These are phyloP conservation scores for Microdochium trichocladiopsis DNA, from an alignment of 2,329 filamentous ascomycete genomes.

Conservation along the genomic window DNA sequence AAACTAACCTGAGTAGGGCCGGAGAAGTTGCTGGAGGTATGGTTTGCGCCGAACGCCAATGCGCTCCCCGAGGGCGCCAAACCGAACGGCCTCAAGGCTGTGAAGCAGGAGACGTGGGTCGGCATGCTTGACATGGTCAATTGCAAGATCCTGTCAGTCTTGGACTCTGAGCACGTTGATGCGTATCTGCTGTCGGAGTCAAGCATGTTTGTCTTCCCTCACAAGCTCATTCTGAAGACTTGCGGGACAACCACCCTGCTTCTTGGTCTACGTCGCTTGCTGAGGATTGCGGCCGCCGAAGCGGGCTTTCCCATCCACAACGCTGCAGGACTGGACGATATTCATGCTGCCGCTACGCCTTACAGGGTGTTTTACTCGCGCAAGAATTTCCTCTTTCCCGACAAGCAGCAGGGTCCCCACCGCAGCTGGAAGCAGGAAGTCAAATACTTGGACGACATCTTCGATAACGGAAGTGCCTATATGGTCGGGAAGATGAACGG, in stretches of 20 bases:
- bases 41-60: constrained; percentile 80
- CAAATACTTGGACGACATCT: constrained; percentile 83
- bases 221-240: constrained; percentile 98
- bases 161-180: constrained; percentile 89
- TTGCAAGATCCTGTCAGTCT: constrained; percentile 93
- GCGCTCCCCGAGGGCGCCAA: constrained; percentile 64
- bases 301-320: constrained; percentile 85
- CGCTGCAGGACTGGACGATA: constrained; percentile 56
- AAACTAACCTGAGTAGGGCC: constrained; percentile 50
- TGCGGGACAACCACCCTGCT: constrained; percentile 95
- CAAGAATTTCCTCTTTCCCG: constrained; percentile 96
- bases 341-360: constrained; percentile 73
- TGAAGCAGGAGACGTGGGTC: constrained; percentile 82
- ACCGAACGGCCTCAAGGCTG: constrained; percentile 76
- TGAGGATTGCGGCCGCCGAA: constrained; percentile 82
- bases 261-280: constrained; percentile 78
- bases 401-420: constrained; percentile 89
- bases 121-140: constrained; percentile 97
- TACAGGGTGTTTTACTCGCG: constrained; percentile 98
- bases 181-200: constrained; percentile 97
- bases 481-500: constrained; percentile 99
- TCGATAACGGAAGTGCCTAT: constrained; percentile 89
- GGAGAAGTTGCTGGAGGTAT: constrained; percentile 97
- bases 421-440: constrained; percentile 98
- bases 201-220: constrained; percentile 99